phyloP scores from a whole-genome alignment of 2,329 filamentous ascomycete genomes.

The Apiospora arundinis region DNA sequence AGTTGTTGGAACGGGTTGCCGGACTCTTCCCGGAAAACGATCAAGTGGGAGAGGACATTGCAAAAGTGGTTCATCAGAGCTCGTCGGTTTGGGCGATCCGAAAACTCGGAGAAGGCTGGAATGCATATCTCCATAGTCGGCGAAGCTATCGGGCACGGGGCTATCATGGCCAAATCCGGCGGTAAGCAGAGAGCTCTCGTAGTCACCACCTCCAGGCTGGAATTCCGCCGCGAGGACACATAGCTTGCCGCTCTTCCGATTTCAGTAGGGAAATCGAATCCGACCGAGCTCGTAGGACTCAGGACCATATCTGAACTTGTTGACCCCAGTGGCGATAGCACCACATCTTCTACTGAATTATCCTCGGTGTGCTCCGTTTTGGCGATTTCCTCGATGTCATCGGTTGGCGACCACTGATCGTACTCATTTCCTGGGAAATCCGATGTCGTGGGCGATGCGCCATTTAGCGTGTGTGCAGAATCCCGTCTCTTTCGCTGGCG shows the following conservation, averaged over 20 bases:
- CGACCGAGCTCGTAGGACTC: conserved; percentile 40
- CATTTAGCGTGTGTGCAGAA: conserved; percentile 32
- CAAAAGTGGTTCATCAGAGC: conserved; percentile 67
- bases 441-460: not conserved
- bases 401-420: conserved; percentile 32
- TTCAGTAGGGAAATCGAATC: conserved; percentile 38
- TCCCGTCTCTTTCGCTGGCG: conserved; percentile 49
- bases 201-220: conserved; percentile 28
- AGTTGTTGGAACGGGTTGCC: conserved; percentile 69
- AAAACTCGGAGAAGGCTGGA: conserved; percentile 64
- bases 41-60: conserved; percentile 68
- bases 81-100: conserved; percentile 58
- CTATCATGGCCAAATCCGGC: conserved; percentile 49
- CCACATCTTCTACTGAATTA: not conserved
- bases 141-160: conserved; percentile 45
- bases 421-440: conserved; percentile 23
- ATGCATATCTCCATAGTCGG: conserved; percentile 57
- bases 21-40: conserved; percentile 67
- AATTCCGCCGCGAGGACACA: conserved; percentile 31
- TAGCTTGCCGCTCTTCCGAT: conserved; percentile 27
- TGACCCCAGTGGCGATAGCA: conserved; percentile 26
- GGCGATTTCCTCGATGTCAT: conserved; percentile 25
- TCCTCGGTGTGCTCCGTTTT: conserved; percentile 31
- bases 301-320: conserved; percentile 32
- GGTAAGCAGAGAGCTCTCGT: conserved; percentile 37